Percentiles rank a stretch among this genome's conserved stretches.
These are phyloP conservation scores for Adansonia gregorii DNA, from an alignment of 441 rosid species.

Conservation along the genomic window DNA sequence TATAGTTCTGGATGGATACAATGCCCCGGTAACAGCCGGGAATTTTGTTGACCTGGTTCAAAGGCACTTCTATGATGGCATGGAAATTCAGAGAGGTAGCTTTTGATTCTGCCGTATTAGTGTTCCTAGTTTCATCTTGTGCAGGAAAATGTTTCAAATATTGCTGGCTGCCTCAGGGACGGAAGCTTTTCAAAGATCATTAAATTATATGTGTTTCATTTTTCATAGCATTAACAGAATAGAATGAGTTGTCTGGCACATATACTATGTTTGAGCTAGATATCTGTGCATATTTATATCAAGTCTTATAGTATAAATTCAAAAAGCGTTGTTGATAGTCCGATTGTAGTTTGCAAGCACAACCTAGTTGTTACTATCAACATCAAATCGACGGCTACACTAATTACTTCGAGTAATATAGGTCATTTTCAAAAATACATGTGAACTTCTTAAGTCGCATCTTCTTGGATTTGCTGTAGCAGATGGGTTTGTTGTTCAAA, in stretches of 20 bases:
- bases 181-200: not conserved
- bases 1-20: constrained; percentile 93
- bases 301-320: not conserved
- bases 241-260: not conserved
- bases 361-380: not conserved
- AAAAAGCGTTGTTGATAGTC: not conserved
- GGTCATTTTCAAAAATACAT: not conserved
- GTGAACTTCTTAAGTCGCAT: not conserved
- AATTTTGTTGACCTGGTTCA: constrained; percentile 91
- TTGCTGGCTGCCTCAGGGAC: not conserved
- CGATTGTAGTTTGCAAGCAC: not conserved
- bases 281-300: not conserved
- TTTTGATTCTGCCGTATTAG: not conserved
- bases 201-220: not conserved
- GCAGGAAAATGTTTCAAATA: not conserved
- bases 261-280: not conserved
- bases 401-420: not conserved
- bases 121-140: not conserved
- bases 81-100: constrained; percentile 98
- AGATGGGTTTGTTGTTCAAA: constrained; percentile 98
- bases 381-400: not conserved
- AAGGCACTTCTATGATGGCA: constrained; percentile 95
- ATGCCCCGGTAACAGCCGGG: constrained; percentile 94
- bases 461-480: constrained; percentile 53
- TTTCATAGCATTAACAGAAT: constrained; percentile 6